A percentile compares a stretch with the other conserved stretches of the same genome.
These are phyloP conservation scores for Nitzschia sp. DNA, from an alignment of 108 stramenopile genomes.

Conservation along the genomic window DNA sequence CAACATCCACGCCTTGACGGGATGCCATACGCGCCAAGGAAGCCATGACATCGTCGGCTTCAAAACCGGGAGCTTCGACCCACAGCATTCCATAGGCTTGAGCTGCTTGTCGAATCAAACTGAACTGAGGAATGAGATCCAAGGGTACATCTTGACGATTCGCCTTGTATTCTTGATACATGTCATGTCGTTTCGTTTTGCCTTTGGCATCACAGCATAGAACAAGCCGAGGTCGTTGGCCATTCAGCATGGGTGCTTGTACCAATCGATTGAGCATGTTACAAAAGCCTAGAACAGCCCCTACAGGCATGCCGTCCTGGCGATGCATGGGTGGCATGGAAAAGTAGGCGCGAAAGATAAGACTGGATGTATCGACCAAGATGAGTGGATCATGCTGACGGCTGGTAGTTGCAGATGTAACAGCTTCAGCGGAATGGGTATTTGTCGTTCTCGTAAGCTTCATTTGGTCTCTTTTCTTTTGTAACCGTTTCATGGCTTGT, in stretches of 20 bases:
- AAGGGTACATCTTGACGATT: constrained; percentile 75
- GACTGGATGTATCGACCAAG: constrained; percentile 82
- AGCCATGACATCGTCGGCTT: constrained; percentile 93
- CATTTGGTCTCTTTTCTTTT: constrained; percentile 35
- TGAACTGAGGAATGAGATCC: constrained; percentile 86
- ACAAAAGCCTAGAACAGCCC: constrained; percentile 86
- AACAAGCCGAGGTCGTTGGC: constrained; percentile 77
- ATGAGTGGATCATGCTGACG: constrained; percentile 53
- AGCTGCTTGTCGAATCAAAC: constrained; percentile 64
- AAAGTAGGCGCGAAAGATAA: constrained; percentile 86
- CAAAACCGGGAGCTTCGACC: constrained; percentile 74
- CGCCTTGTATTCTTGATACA: constrained; percentile 83
- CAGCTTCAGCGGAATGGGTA: too few relatives aligned
- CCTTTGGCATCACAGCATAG: constrained; percentile 66
- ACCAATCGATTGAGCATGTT: constrained; percentile 81
- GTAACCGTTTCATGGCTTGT: constrained; percentile 41
- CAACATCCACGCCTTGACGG: constrained; percentile 60
- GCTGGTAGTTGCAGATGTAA: constrained; percentile 8
- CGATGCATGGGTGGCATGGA: constrained; percentile 84
- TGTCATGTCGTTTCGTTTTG: constrained; percentile 66
- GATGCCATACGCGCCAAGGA: constrained; percentile 63
- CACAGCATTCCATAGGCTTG: constrained; percentile 77
- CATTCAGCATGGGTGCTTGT: constrained; percentile 48
- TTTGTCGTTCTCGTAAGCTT: constrained; percentile 13
- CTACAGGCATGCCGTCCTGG: constrained; percentile 77